Evolutionary conservation across 2,329 filamentous ascomycete genomes (phyloP), one percentile per base, ranked within the genome.

Genomic region (Colletotrichum gloeosporioides): DNA sequence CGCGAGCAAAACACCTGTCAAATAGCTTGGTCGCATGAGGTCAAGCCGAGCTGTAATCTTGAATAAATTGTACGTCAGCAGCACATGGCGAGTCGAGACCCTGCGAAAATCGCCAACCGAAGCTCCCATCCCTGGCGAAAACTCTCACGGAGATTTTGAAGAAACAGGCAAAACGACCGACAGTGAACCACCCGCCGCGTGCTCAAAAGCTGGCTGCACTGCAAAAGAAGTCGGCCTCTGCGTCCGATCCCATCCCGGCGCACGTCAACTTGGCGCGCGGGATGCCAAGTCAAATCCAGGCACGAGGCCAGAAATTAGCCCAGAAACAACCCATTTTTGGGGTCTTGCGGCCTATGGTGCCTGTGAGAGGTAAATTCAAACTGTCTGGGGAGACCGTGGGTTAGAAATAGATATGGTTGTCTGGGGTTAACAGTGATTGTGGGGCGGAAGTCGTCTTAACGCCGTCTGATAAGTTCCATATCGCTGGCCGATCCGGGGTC

Each of bases 301-400:
- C 62, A 62, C 53, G 53, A 34, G 32, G 3, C 18, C 25, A 34
- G 29, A 32, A 44, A 39, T 18, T 39, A 22, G 22, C n/a, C 31
- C 69, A 72, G 73, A 34, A 34, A 71, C 39, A 39, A 55, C 12
- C 55, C 62, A 62, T 67, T 67, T 63, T 67, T 32, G 69, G 69
- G 31, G 3, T 44, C 18, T 22, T 7, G 10, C 18, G 44, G 44
- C 22, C n/a, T 53, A 63, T 44, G 62, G 73, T 59, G 62, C 69
- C 69, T 76, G 73, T 68, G n/a, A 29, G 63, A 67, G 27, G 55
- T 73, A 68, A 27, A 66, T 75, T 75, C 62, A 63, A 22, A 73
- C 55, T 3, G 53, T 67, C 36, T 49, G 34, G 67, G 59, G 34
- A 29, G 27, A 32, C 29, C 53, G 2, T 44, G 22, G 25, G 69